Evolutionary conservation across 139 green algal genomes (phyloP), one percentile per base, ranked within the genome.

Genomic region (Nannochloris sp.): DNA sequence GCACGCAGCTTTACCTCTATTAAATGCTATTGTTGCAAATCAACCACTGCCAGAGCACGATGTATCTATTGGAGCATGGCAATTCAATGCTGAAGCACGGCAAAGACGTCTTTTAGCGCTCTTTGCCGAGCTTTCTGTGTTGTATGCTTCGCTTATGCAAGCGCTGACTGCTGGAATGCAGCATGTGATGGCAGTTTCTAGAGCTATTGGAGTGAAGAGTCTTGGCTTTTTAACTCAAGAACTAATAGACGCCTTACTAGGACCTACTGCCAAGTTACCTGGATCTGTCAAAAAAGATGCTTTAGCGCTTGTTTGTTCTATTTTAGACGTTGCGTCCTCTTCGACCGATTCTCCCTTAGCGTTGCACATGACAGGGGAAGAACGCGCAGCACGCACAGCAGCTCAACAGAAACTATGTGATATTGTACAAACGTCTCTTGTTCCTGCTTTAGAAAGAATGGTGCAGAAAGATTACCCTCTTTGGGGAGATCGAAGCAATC

Each of bases 401-500:
- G 9, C 12, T 9, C 9, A 12, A 39, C 48, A 39, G 30, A 9
- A 34, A 36, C 48, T 59, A 19, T 9, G 30, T 23, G 9, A 27
- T 9, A 27, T 12, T 10, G 9, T 59, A 12, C 9, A 59, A 36
- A 9, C 9, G 27, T 12, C 37, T n/a, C 13, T 65, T 36, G 13
- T 65, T 19, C 59, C 59, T 65, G 33, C 33, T 9, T 35, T 65
- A 37, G 59, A 65, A 0, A 45, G 10, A 13, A 13, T 65, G 19
- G 59, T 65, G 13, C 59, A 55, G 19, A 23, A 54, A 23, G 59
- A 65, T 19, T 65, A 65, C 32, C 32, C 19, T 19, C 23, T 65
- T 1, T 65, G 59, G 59, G 56, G 56, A 47, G 42, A 51, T 19
- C n/a, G n/a, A n/a, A n/a, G n/a, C n/a, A n/a, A n/a, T n/a, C n/a